Percentiles rank a stretch among this genome's conserved stretches.
These are phyloP conservation scores for Eucalyptus viminalis DNA, from an alignment of 345 rosid species.

Conservation along the genomic window DNA sequence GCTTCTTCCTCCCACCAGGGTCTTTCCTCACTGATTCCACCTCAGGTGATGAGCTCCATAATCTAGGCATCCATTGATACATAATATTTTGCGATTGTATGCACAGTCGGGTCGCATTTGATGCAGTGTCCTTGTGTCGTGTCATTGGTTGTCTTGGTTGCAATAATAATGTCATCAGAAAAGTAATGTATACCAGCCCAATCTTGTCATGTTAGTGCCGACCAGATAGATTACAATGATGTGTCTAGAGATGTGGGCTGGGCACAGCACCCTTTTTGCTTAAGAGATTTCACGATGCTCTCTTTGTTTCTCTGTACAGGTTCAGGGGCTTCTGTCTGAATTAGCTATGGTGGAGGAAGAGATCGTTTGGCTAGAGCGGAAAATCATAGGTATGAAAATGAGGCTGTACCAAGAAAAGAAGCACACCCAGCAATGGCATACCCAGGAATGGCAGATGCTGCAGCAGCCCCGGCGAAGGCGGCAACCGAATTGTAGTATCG, in stretches of 20 bases:
- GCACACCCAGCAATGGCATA: constrained; percentile 29
- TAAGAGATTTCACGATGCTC: neutral
- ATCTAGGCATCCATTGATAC: neutral
- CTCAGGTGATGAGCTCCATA: constrained; percentile 25
- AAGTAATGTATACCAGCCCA: neutral
- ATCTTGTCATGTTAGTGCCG: neutral
- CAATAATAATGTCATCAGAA: neutral
- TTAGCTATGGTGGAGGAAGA: constrained; percentile 67
- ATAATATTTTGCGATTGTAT: neutral
- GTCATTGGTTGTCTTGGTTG: neutral
- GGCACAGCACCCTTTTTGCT: neutral
- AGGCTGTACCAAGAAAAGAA: constrained; percentile 45
- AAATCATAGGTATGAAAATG: constrained; percentile 53
- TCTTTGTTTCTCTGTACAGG: constrained; percentile 13
- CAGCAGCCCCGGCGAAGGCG: constrained; percentile 9
- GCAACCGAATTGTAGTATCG: constrained; percentile 7
- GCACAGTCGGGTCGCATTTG: neutral
- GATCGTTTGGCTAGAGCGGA: constrained; percentile 61
- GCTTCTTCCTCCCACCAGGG: constrained; percentile 21
- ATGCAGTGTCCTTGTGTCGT: neutral
- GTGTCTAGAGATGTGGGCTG: neutral
- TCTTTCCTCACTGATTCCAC: constrained; percentile 57
- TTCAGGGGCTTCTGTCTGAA: constrained; percentile 48
- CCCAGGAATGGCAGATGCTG: constrained; percentile 24
- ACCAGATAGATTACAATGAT: neutral